Percentiles rank a stretch among this genome's conserved stretches.
Evolutionary conservation across 164 flowering plant species (phyloP).

Genomic region (Kingdonia uniflora): DNA sequence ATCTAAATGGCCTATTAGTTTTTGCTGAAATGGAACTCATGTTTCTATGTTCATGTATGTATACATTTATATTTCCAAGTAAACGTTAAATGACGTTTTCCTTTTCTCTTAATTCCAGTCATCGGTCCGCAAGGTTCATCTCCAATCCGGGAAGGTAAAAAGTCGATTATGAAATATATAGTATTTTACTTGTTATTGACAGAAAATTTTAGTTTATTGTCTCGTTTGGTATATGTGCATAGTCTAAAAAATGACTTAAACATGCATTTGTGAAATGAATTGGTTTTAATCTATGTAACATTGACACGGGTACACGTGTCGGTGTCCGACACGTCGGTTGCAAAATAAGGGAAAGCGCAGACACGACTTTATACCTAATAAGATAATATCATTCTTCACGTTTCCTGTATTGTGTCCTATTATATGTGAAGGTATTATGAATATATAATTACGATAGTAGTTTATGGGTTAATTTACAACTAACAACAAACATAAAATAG

Average conservation of each 20-base stretch:
- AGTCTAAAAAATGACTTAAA: too few relatives aligned
- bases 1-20: neutral
- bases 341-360: too few relatives aligned
- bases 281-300: neutral
- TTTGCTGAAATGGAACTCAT: neutral
- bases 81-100: conserved; percentile 7
- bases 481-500: too few relatives aligned
- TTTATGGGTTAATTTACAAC: too few relatives aligned
- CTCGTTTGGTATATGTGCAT: conserved; percentile 1
- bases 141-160: conserved; percentile 74
- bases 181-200: conserved; percentile 1
- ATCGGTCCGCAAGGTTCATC: conserved; percentile 56
- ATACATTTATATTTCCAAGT: neutral
- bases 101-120: conserved; percentile 24
- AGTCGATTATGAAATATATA: conserved; percentile 1
- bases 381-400: too few relatives aligned
- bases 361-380: too few relatives aligned
- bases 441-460: too few relatives aligned
- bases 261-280: too few relatives aligned
- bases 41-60: neutral
- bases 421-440: too few relatives aligned
- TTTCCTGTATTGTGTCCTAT: too few relatives aligned
- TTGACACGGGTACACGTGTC: too few relatives aligned
- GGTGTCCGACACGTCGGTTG: too few relatives aligned
- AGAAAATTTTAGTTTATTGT: conserved; percentile 1